Percentiles rank a stretch among this genome's conserved stretches.
Evolutionary conservation across 495 filamentous ascomycete genomes (phyloP).

Genomic region (Penicillium soppii): DNA sequence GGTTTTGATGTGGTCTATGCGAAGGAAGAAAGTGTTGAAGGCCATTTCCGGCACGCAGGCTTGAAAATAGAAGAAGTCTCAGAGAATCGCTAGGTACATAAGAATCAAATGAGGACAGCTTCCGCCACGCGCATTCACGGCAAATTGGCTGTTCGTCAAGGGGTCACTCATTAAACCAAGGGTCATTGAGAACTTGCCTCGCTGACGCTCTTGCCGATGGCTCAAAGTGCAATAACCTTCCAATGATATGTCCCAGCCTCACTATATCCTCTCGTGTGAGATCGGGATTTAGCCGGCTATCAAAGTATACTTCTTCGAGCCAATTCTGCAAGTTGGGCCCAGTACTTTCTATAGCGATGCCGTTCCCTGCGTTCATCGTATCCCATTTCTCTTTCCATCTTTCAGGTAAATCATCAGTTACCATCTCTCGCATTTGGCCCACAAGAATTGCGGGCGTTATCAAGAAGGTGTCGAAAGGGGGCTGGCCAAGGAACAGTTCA

Average conservation of each 20-base stretch:
- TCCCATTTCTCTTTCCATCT: constrained; percentile 30
- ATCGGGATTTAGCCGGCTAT: constrained; percentile 21
- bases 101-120: too few relatives aligned
- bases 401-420: constrained; percentile 30
- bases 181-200: constrained; percentile 31
- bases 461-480: constrained; percentile 37
- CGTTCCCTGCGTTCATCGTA: constrained; percentile 17
- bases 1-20: too few relatives aligned
- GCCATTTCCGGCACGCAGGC: too few relatives aligned
- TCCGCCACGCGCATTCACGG: too few relatives aligned
- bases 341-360: constrained; percentile 11
- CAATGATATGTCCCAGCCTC: constrained; percentile 31
- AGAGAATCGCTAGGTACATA: too few relatives aligned
- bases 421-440: constrained; percentile 34
- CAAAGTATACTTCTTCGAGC: constrained; percentile 39
- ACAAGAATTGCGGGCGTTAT: constrained; percentile 31
- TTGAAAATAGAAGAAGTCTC: too few relatives aligned
- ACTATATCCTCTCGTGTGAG: constrained; percentile 29
- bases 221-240: constrained; percentile 33
- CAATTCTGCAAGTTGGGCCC: constrained; percentile 31
- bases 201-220: constrained; percentile 33
- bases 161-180: constrained; percentile 53
- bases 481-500: constrained; percentile 37
- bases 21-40: too few relatives aligned
- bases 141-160: too few relatives aligned